Percentiles rank a stretch among this genome's conserved stretches.
Conservation (phyloP, 257 asterid genomes). For the Nyctanthes arbortristis region DNA sequence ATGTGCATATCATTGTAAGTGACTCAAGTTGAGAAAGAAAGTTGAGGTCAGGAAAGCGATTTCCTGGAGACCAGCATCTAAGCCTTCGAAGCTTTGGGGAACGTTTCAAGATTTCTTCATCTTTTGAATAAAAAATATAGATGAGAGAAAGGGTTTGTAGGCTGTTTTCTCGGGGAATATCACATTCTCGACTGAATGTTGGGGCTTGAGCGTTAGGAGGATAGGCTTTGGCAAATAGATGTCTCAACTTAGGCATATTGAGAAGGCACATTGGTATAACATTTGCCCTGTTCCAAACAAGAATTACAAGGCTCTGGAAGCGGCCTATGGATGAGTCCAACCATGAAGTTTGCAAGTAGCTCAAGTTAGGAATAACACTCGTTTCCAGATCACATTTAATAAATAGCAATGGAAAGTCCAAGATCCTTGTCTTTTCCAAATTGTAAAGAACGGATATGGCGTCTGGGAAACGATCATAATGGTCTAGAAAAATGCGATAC, state of each 20-base stretch:
- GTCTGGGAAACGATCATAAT: too few species aligned
- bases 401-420: background rate
- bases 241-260: too few species aligned
- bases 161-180: too few species aligned
- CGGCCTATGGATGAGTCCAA: background rate
- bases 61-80: too few species aligned
- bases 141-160: slow-evolving; percentile 2
- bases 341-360: background rate
- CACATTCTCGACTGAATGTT: background rate
- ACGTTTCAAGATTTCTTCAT: slow-evolving; percentile 7
- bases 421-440: background rate
- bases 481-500: too few species aligned
- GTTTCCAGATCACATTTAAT: too few species aligned
- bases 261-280: background rate
- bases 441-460: background rate
- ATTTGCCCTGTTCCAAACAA: background rate
- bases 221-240: too few species aligned
- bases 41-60: background rate
- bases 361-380: too few species aligned
- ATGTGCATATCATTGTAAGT: too few species aligned
- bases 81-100: too few species aligned
- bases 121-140: background rate
- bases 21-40: background rate
- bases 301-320: slow-evolving; percentile 7
- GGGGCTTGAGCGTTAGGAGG: too few species aligned